Conservation (phyloP, 2,329 filamentous ascomycete genomes). For the Ceratocystis huliohia region DNA sequence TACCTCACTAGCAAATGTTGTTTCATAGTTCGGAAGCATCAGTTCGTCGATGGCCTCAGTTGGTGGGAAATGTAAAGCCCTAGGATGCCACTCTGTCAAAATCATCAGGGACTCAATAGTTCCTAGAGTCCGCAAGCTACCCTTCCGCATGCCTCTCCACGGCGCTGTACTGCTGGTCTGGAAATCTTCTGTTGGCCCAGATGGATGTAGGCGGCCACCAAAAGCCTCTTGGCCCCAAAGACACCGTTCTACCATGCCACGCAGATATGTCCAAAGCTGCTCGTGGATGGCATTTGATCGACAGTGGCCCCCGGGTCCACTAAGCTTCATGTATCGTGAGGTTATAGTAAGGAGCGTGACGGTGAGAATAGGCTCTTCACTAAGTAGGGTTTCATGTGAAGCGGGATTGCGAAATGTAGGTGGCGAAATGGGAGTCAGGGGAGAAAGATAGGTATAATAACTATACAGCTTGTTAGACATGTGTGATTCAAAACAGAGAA, state of each 20-base stretch:
- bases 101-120: constrained; percentile 92
- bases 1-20: constrained; percentile 32
- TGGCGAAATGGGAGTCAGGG: constrained; percentile 84
- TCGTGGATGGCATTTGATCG: constrained; percentile 87
- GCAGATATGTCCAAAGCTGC: constrained; percentile 85
- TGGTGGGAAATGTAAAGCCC: constrained; percentile 84
- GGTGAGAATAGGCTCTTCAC: constrained; percentile 83
- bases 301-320: constrained; percentile 67
- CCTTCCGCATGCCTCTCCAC: constrained; percentile 57
- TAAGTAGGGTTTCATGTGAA: constrained; percentile 66
- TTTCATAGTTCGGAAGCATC: constrained; percentile 48
- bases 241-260: constrained; percentile 88
- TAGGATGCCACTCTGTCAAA: constrained; percentile 92
- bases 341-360: constrained; percentile 86
- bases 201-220: constrained; percentile 33
- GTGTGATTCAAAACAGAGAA: constrained; percentile 13
- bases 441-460: constrained; percentile 84
- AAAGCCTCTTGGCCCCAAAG: constrained; percentile 96
- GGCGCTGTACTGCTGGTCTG: constrained; percentile 57
- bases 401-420: constrained; percentile 77
- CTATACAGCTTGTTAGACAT: constrained; percentile 30
- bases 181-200: constrained; percentile 45
- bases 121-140: constrained; percentile 75
- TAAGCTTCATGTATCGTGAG: constrained; percentile 70
- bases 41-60: constrained; percentile 61